Percentiles rank a stretch among this genome's conserved stretches.
phyloP scores from a whole-genome alignment of 2,329 filamentous ascomycete genomes.

The Paecilomyces fulvus region DNA sequence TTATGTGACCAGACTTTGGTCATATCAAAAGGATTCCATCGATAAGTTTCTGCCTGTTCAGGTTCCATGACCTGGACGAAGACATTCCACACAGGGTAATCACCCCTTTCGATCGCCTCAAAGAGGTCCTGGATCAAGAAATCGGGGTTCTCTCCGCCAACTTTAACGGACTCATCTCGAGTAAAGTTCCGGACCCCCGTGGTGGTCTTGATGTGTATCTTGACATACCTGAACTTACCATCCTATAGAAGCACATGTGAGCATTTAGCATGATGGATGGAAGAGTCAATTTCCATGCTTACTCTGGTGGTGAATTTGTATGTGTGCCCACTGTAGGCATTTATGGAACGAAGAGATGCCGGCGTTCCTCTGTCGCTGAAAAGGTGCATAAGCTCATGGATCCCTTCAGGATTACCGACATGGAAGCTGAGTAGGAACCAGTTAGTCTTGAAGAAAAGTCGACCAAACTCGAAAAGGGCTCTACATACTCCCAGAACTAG shows the following conservation, averaged over 20 bases:
- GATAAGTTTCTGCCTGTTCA: conserved; percentile 40
- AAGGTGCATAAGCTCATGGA: conserved; percentile 53
- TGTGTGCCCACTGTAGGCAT: conserved; percentile 57
- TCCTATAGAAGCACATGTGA: conserved; percentile 24
- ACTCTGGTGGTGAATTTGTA: conserved; percentile 52
- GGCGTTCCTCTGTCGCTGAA: conserved; percentile 58
- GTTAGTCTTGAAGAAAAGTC: neutral
- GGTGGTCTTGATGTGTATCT: conserved; percentile 41
- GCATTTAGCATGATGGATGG: neutral
- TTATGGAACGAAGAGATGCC: conserved; percentile 52
- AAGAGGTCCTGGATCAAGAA: conserved; percentile 53
- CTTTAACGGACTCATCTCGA: conserved; percentile 42
- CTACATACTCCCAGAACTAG: conserved; percentile 21
- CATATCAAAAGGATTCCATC: conserved; percentile 47
- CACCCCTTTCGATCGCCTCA: conserved; percentile 49
- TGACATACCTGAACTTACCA: conserved; percentile 54
- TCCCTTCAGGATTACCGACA: conserved; percentile 50
- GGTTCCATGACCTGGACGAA: conserved; percentile 49
- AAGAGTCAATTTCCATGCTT: neutral
- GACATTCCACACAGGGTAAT: conserved; percentile 50
- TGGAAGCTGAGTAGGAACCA: conserved; percentile 28
- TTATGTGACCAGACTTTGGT: conserved; percentile 48
- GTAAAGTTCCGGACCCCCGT: conserved; percentile 45
- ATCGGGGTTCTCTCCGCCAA: conserved; percentile 50
- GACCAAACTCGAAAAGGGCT: neutral